Evolutionary conservation across 2,329 filamentous ascomycete species (phyloP).

Genomic region (Mycocentrospora acerina): DNA sequence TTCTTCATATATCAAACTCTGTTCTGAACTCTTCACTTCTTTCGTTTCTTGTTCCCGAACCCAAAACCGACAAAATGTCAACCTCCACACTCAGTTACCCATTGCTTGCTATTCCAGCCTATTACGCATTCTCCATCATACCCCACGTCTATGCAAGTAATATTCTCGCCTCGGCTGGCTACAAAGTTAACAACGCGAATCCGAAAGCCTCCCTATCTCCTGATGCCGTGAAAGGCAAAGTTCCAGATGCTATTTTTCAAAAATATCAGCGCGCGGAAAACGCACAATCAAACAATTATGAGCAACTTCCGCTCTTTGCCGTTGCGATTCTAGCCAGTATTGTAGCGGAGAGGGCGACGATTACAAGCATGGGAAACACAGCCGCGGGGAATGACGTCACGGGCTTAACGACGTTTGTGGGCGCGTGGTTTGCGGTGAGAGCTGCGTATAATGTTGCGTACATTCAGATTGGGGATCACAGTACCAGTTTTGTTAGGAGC

Average conservation of each 20-base stretch:
- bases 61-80: conserved; percentile 11
- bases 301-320: conserved; percentile 29
- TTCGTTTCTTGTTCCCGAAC: too few species aligned
- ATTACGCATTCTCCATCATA: conserved; percentile 25
- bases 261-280: conserved; percentile 32
- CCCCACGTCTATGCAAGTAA: conserved; percentile 22
- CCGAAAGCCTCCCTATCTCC: conserved; percentile 25
- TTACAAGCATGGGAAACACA: conserved; percentile 11
- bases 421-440: conserved; percentile 19
- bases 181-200: conserved; percentile 29
- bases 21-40: too few species aligned
- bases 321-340: conserved; percentile 24
- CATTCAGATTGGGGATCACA: conserved; percentile 19
- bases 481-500: conserved; percentile 23
- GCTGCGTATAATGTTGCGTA: conserved; percentile 23
- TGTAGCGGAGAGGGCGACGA: conserved; percentile 23
- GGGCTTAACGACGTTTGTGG: conserved; percentile 22
- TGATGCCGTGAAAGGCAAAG: conserved; percentile 24
- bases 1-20: too few species aligned
- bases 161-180: conserved; percentile 17
- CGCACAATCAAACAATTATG: conserved; percentile 25
- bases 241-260: conserved; percentile 25
- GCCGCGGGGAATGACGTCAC: conserved; percentile 16
- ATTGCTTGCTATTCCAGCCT: conserved; percentile 29
- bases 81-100: conserved; percentile 25